A percentile compares a stretch with the other conserved stretches of the same genome.
These are phyloP conservation scores for Cutaneotrichosporon arboriforme DNA, from an alignment of 1,284 basidiomycete genomes.

Conservation along the genomic window DNA sequence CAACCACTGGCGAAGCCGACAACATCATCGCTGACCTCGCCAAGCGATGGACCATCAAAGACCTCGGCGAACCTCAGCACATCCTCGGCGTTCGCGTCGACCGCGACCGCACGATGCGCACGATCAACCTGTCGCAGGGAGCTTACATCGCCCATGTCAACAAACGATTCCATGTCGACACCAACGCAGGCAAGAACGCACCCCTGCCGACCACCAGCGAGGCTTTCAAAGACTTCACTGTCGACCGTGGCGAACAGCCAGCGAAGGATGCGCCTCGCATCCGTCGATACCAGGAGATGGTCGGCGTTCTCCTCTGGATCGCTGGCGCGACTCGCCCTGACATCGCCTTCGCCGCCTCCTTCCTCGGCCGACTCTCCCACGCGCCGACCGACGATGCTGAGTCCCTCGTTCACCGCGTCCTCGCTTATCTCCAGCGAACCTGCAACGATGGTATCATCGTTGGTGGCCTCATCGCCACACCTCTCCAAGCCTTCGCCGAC, in stretches of 20 bases:
- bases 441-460: conserved; percentile 26
- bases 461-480: conserved; percentile 23
- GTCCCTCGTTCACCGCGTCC: conserved; percentile 46
- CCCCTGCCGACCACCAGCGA: conserved; percentile 6
- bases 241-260: background rate
- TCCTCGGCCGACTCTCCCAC: conserved; percentile 21
- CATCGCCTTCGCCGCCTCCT: conserved; percentile 27
- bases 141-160: conserved; percentile 48
- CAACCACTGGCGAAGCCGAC: background rate
- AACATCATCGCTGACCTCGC: conserved; percentile 22
- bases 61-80: conserved; percentile 29
- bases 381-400: conserved; percentile 39
- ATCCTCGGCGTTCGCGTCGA: conserved; percentile 32
- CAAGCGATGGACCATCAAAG: conserved; percentile 19
- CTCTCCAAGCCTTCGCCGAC: background rate
- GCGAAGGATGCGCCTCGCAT: background rate
- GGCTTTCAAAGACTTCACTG: background rate
- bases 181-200: conserved; percentile 9
- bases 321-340: conserved; percentile 27
- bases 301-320: conserved; percentile 32
- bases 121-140: conserved; percentile 45
- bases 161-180: conserved; percentile 26
- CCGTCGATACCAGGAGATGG: conserved; percentile 19
- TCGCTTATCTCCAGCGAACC: conserved; percentile 49
- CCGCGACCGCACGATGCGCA: conserved; percentile 27